Evolutionary conservation across 805 yeast species (phyloP).

Genomic region (Isabelozyma pseudorhagii): DNA sequence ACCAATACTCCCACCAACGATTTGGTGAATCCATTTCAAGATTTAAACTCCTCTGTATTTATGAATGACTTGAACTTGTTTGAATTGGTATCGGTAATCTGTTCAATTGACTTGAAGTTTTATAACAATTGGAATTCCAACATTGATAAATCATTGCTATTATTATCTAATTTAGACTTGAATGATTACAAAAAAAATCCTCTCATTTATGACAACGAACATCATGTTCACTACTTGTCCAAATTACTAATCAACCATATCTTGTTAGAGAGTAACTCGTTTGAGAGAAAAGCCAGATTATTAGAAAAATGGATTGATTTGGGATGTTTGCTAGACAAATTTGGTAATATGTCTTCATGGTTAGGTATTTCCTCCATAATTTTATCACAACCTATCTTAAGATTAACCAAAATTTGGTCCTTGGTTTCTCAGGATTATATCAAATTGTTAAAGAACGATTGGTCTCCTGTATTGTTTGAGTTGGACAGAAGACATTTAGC

Average conservation of each 20-base stretch:
- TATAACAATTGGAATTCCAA: constrained; percentile 75
- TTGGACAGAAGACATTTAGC: constrained; percentile 70
- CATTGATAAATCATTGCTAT: constrained; percentile 70
- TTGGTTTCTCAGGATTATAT: constrained; percentile 58
- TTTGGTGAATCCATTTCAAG: constrained; percentile 21
- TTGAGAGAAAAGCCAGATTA: constrained; percentile 57
- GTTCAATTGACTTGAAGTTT: constrained; percentile 63
- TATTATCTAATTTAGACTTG: constrained; percentile 45
- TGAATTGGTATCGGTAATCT: constrained; percentile 60
- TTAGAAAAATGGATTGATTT: constrained; percentile 81
- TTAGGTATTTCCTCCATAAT: constrained; percentile 80
- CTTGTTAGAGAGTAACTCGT: constrained; percentile 43
- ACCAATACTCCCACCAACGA: constrained; percentile 1
- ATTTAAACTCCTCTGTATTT: constrained; percentile 45
- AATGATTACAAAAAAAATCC: constrained; percentile 61
- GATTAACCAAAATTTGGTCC: constrained; percentile 75
- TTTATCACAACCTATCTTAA: constrained; percentile 76
- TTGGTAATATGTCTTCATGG: constrained; percentile 95
- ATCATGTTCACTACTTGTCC: constrained; percentile 75
- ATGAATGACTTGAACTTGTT: constrained; percentile 48
- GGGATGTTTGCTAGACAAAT: constrained; percentile 70
- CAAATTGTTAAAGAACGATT: constrained; percentile 66
- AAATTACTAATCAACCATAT: constrained; percentile 67
- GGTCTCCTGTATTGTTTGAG: constrained; percentile 93
- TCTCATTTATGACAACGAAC: constrained; percentile 63